These are phyloP conservation scores for Leishmania guyanensis DNA, from an alignment of 208 protist species.

Conservation along the genomic window DNA sequence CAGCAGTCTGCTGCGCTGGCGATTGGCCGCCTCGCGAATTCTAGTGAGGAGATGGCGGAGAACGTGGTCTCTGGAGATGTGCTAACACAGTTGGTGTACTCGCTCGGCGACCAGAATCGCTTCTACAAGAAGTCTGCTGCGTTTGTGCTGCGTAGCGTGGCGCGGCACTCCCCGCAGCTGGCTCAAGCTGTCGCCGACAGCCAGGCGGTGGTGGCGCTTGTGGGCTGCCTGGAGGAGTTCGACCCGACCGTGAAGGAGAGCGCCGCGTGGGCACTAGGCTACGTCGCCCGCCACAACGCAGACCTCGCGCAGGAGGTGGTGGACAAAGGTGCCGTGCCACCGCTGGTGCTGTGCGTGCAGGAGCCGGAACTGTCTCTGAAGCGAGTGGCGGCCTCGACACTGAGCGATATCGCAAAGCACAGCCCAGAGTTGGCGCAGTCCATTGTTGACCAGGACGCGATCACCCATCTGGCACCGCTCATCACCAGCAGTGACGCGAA, in stretches of 20 bases:
- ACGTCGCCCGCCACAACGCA: constrained; percentile 96
- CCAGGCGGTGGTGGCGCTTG: constrained; percentile 96
- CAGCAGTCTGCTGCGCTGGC: constrained; percentile 98
- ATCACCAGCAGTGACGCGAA: constrained; percentile 94
- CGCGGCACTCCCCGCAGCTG: constrained; percentile 96
- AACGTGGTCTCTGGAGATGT: constrained; percentile 97
- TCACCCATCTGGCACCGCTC: constrained; percentile 97
- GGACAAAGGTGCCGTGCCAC: constrained; percentile 95
- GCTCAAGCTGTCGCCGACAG: constrained; percentile 97
- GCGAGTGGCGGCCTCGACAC: constrained; percentile 94
- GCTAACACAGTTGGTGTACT: constrained; percentile 98
- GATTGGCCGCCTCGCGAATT: constrained; percentile 97
- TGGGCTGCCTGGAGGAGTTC: constrained; percentile 97
- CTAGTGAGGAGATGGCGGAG: constrained; percentile 97
- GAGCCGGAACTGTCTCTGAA: constrained; percentile 98
- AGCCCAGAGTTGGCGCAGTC: constrained; percentile 95
- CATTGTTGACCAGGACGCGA: constrained; percentile 95
- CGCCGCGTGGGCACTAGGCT: constrained; percentile 97
- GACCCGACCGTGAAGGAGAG: constrained; percentile 98
- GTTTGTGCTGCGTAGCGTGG: constrained; percentile 97
- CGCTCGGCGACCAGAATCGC: constrained; percentile 96
- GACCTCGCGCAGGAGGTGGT: constrained; percentile 95
- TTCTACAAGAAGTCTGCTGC: constrained; percentile 99
- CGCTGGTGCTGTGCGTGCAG: constrained; percentile 97
- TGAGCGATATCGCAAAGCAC: constrained; percentile 97